Base-by-base conservation (phyloP, 345 rosid genomes). In the Mallotus nudiflorus region DNA sequence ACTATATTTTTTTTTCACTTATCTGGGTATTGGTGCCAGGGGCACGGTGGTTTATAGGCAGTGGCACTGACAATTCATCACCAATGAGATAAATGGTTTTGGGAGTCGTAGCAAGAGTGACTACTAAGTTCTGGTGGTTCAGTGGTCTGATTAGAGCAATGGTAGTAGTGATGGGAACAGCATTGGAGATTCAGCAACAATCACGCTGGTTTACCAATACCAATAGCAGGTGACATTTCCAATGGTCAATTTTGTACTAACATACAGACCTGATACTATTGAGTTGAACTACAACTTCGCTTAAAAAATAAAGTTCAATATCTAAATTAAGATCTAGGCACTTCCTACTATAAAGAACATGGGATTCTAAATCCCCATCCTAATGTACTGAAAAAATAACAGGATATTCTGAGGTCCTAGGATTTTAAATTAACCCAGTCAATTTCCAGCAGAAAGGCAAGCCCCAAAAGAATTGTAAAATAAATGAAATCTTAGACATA, bases 401-500 rank as follows among this genome's bases (percentile, higher is more conserved):
- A 12, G 11, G 9, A 12, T 42, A 1, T 42, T 42, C 37, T 42
- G 46, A 42, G 9, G 46, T 8, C 14, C 4, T 8, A 42, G 46
- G 4, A 0, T 18, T 19, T 53, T 18, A 53, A 22, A 42, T 8
- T 42, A 2, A 42, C 46, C 31, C 57, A n/a, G 16, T 1, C 18
- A 55, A 13, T 25, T 55, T 33, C 33, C 25, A 24, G 14, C 1
- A 25, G 2, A 55, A 29, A n/a, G 13, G 13, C 57, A 53, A 9
- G 31, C 60, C 53, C 16, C 45, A n/a, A 63, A 63, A 39, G 0
- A 57, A 9, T 20, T 61, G 8, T 22, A 49, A 57, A 49, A 28
- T 24, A 13, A 35, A 25, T 13, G 33, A 59, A 1, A n/a, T 39
- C 10, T 2, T 33, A 35, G 60, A 88, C 89, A 70, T 79, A 89